phyloP scores from a whole-genome alignment of 345 rosid genomes.

The Lepidium didymum region DNA sequence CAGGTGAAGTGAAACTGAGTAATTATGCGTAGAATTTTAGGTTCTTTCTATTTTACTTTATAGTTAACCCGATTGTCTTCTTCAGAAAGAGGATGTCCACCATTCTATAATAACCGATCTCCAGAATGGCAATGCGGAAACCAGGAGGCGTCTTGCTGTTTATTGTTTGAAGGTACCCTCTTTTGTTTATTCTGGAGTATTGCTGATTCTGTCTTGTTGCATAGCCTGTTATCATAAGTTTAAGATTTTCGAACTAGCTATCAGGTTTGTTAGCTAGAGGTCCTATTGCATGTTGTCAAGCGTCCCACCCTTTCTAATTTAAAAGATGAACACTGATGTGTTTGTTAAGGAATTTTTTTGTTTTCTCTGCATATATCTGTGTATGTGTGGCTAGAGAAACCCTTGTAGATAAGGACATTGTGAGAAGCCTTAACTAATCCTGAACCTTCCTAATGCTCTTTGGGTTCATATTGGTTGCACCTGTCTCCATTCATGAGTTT shows the following conservation, averaged over 20 bases:
- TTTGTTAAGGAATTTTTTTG: not conserved
- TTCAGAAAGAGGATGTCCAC: slow-evolving; percentile 97
- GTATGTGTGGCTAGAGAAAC: not conserved
- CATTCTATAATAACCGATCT: slow-evolving; percentile 98
- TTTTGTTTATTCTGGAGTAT: slow-evolving; percentile 6
- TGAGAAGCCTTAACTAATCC: not conserved
- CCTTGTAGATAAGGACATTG: not conserved
- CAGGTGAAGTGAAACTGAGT: slow-evolving; percentile 64
- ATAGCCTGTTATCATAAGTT: slow-evolving; percentile 3
- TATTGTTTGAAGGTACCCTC: slow-evolving; percentile 83
- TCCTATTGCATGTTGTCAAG: slow-evolving; percentile 12
- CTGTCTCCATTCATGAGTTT: not conserved
- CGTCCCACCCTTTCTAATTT: not conserved
- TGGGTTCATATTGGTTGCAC: not conserved
- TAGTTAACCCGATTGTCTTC: slow-evolving; percentile 9
- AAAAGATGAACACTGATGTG: not conserved
- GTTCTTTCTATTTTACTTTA: not conserved
- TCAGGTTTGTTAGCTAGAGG: not conserved
- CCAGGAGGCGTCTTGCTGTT: slow-evolving; percentile 97
- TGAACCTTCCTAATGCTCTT: not conserved
- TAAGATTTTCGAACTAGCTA: not conserved
- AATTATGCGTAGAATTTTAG: not conserved
- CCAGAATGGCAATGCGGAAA: slow-evolving; percentile 97
- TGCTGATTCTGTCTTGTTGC: not conserved
- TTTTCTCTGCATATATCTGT: not conserved